Conservation (phyloP, 169 alveolate species). For the Plasmodium coatneyi region DNA sequence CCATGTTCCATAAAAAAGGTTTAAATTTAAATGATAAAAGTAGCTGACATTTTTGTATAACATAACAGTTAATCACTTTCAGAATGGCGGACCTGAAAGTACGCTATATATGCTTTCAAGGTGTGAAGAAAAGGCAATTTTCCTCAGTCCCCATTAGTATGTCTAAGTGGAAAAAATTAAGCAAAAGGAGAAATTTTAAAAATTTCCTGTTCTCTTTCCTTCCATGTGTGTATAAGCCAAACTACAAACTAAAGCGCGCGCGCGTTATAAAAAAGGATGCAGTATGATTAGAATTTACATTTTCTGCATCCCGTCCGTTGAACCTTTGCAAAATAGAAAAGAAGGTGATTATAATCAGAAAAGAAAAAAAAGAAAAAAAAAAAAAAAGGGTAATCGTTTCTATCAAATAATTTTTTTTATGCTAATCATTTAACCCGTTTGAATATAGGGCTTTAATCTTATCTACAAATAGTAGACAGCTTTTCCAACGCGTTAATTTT, state of each 20-base stretch:
- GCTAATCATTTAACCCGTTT: neutral
- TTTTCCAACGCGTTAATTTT: neutral
- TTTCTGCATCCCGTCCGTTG: neutral
- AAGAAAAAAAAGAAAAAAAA: neutral
- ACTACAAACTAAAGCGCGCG: neutral
- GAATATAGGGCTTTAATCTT: neutral
- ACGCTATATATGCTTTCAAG: neutral
- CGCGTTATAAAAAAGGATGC: neutral
- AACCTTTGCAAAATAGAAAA: neutral
- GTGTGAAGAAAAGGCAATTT: neutral
- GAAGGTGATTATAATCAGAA: neutral
- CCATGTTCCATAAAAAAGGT: neutral
- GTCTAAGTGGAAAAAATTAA: neutral
- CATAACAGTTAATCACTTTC: neutral
- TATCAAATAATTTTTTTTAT: too few species aligned
- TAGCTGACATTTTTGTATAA: neutral
- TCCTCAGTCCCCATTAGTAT: neutral
- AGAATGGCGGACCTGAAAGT: neutral
- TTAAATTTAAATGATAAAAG: neutral
- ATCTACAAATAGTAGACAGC: neutral
- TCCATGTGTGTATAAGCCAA: neutral
- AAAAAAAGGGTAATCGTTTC: neutral
- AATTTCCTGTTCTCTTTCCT: neutral
- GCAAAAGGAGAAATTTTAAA: neutral
- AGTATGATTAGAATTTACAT: neutral